phyloP scores from a whole-genome alignment of 768 basidiomycete species.

The Omphalotus guepiniiformis region DNA sequence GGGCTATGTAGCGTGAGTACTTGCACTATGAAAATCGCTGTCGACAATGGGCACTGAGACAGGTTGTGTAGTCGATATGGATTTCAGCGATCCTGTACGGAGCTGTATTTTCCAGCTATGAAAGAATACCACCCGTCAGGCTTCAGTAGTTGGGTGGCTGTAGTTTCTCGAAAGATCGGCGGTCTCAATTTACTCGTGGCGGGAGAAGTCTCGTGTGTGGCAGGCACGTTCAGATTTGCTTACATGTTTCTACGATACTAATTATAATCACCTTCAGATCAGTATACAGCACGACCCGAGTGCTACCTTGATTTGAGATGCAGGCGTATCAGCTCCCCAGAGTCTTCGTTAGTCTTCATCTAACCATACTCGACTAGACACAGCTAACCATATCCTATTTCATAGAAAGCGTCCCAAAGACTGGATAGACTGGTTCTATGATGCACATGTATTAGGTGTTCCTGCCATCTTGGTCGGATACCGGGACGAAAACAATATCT shows the following conservation, averaged over 20 bases:
- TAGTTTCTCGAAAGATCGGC: constrained; percentile 12
- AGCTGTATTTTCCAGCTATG: not conserved
- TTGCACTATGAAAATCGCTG: not conserved
- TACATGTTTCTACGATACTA: not conserved
- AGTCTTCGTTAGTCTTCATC: not conserved
- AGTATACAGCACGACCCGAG: constrained; percentile 1
- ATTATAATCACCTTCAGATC: not conserved
- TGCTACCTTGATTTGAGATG: constrained; percentile 9
- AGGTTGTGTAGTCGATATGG: not conserved
- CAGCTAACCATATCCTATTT: not conserved
- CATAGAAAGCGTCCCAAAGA: constrained; percentile 4
- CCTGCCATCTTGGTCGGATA: constrained; percentile 10
- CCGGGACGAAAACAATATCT: not conserved
- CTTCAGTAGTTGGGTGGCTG: constrained; percentile 6
- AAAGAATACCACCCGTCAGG: not conserved
- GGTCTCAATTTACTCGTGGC: constrained; percentile 16
- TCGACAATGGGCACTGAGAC: not conserved
- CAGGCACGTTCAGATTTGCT: not conserved
- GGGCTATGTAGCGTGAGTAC: not conserved
- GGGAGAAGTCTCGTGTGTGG: constrained; percentile 12
- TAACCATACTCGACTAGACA: not conserved
- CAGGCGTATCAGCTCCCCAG: not conserved
- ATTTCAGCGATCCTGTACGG: constrained; percentile 9
- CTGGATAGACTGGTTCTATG: constrained; percentile 12
- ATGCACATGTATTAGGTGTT: constrained; percentile 12